A percentile compares a stretch with the other conserved stretches of the same genome.
phyloP scores from a whole-genome alignment of 129 eudicot species.

The Escallonia herrerae region DNA sequence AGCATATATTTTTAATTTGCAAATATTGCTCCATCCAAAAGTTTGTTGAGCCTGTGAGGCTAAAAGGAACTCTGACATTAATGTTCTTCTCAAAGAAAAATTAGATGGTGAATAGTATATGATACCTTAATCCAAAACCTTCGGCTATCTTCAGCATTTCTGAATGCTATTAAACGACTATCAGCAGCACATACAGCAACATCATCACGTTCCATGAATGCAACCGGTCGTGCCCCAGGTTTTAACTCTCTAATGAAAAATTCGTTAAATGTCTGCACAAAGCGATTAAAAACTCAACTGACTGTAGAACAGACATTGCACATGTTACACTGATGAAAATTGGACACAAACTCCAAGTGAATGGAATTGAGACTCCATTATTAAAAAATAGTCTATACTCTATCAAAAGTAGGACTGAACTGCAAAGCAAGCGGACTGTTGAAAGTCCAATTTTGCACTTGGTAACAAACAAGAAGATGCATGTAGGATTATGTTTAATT shows the following conservation, averaged over 20 bases:
- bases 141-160: conserved; percentile 51
- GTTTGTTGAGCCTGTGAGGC: not conserved
- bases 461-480: too few relatives aligned
- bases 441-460: too few relatives aligned
- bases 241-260: conserved; percentile 88
- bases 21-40: not conserved
- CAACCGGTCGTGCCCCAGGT: conserved; percentile 82
- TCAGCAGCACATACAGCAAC: conserved; percentile 97
- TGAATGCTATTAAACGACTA: conserved; percentile 83
- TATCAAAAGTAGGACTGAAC: too few relatives aligned
- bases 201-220: conserved; percentile 55
- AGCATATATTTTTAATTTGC: too few relatives aligned
- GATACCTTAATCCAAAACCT: conserved; percentile 97
- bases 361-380: too few relatives aligned
- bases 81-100: not conserved
- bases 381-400: too few relatives aligned
- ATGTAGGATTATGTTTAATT: too few relatives aligned
- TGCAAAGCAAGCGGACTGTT: too few relatives aligned
- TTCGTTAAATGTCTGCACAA: conserved; percentile 90
- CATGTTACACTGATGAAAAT: not conserved
- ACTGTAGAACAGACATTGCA: not conserved
- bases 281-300: not conserved
- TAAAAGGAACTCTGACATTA: not conserved
- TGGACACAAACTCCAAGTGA: too few relatives aligned
- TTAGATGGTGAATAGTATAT: not conserved